Conservation (phyloP, 1,284 basidiomycete species). For the Leccinum pachyderme region DNA sequence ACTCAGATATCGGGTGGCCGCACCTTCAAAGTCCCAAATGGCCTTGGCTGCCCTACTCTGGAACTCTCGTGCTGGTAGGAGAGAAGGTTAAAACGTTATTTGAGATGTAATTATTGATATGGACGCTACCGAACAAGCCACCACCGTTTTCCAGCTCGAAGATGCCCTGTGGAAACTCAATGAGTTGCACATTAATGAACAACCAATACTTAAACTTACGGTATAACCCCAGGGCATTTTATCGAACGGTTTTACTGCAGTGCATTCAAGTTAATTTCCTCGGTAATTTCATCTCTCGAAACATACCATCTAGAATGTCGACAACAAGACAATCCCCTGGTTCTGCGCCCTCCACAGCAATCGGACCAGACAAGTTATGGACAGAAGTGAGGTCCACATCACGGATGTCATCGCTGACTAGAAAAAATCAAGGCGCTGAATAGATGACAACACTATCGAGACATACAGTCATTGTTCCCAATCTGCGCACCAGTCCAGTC, state of each 20-base stretch:
- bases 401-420: slow-evolving; percentile 67
- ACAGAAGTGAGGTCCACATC: slow-evolving; percentile 64
- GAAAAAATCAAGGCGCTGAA: neutral
- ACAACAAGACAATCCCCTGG: slow-evolving; percentile 79
- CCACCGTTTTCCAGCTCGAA: slow-evolving; percentile 75
- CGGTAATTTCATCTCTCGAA: neutral
- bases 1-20: neutral
- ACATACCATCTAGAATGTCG: slow-evolving; percentile 69
- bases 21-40: slow-evolving; percentile 77
- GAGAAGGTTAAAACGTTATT: neutral
- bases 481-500: slow-evolving; percentile 79
- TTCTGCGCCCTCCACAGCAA: slow-evolving; percentile 72
- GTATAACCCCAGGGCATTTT: slow-evolving; percentile 84
- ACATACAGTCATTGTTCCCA: slow-evolving; percentile 68
- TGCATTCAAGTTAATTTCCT: neutral
- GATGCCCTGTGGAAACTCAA: slow-evolving; percentile 48
- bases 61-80: slow-evolving; percentile 57
- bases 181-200: neutral
- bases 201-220: slow-evolving; percentile 32
- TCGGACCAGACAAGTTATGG: slow-evolving; percentile 75
- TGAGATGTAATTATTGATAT: neutral
- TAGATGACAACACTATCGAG: neutral
- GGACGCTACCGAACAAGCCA: slow-evolving; percentile 61
- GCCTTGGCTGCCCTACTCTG: slow-evolving; percentile 71
- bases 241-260: slow-evolving; percentile 63